Conservation (phyloP, 345 rosid genomes). For the Salix suchowensis region DNA sequence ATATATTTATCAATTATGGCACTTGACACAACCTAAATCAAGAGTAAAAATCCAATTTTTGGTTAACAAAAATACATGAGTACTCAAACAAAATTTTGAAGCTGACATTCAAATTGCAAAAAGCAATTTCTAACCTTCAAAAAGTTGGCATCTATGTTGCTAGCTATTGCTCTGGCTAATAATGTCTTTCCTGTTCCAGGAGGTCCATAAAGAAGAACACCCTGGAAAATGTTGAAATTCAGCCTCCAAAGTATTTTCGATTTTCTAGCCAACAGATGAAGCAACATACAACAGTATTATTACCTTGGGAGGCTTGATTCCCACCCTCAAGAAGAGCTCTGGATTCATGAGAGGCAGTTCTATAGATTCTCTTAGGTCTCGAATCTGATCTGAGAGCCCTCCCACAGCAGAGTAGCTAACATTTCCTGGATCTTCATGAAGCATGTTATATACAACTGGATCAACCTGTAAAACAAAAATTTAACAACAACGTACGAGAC, state of each 20-base stretch:
- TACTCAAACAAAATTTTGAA: not conserved
- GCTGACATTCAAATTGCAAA: not conserved
- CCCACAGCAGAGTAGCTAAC: constrained; percentile 97
- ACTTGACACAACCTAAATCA: constrained; percentile 76
- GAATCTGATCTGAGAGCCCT: constrained; percentile 90
- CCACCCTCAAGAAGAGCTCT: constrained; percentile 90
- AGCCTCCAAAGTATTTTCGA: not conserved
- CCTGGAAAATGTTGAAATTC: constrained; percentile 39
- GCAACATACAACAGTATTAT: not conserved
- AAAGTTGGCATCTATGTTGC: constrained; percentile 97
- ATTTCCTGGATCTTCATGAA: constrained; percentile 96
- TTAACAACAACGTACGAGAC: not conserved
- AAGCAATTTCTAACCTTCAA: constrained; percentile 51
- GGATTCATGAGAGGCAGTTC: constrained; percentile 99
- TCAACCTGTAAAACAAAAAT: constrained; percentile 65
- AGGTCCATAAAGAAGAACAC: constrained; percentile 98
- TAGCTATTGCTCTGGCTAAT: constrained; percentile 95
- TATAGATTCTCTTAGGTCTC: constrained; percentile 91
- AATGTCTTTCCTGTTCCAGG: constrained; percentile 99
- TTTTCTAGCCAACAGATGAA: not conserved
- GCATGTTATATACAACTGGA: constrained; percentile 95
- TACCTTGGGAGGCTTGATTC: constrained; percentile 94
- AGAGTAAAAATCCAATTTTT: not conserved
- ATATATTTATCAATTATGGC: constrained; percentile 96
- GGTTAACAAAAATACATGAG: not conserved